Base-by-base conservation (phyloP, 306 rosid species). In the Canavalia ensiformis region DNA sequence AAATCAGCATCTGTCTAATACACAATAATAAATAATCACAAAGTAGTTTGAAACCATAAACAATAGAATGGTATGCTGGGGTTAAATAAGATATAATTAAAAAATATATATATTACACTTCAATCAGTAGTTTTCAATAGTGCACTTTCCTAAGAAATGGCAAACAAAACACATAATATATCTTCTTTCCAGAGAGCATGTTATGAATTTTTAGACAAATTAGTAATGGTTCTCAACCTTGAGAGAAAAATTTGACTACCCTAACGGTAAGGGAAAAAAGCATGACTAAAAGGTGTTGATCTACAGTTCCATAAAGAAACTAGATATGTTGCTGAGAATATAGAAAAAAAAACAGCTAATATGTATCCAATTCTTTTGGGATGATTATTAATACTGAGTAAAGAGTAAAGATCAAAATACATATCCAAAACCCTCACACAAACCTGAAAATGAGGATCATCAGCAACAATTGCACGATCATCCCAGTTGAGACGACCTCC, bases 381-480 rank as follows among this genome's bases (percentile, higher is more conserved):
- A 67, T 39, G 66, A 78, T 47, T 72, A 12, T 6, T 30, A 64
- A 56, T 63, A 55, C 28, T 7, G 51, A 50, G 5, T 2, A 35
- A 52, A 45, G 42, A 65, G 45, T 6, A 12, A 60, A 78, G 13
- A 74, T 33, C 28, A 41, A 46, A 54, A 29, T 12, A 72, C n/a
- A 41, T 7, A 79, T 59, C 49, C 47, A 56, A 62, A 79, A 82
- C 51, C 8, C n/a, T 74, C 30, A 35, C 4, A 66, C 66, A 85
- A 75, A 94, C 99, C 98, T 96, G 98, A 89, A 96, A 96, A 90
- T 96, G 99, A 44, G 98, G 98, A 88, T 96, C 99, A 81, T 96
- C 99, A 30, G 91, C 92, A 66, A 96, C 98, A 79, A 96, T 37
- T 9, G 99, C 99, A n/a, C 97, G 97, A 42, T 85, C 98, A 74